These are phyloP conservation scores for Wallacemonas sp. DNA, from an alignment of 208 protist species.

Conservation along the genomic window DNA sequence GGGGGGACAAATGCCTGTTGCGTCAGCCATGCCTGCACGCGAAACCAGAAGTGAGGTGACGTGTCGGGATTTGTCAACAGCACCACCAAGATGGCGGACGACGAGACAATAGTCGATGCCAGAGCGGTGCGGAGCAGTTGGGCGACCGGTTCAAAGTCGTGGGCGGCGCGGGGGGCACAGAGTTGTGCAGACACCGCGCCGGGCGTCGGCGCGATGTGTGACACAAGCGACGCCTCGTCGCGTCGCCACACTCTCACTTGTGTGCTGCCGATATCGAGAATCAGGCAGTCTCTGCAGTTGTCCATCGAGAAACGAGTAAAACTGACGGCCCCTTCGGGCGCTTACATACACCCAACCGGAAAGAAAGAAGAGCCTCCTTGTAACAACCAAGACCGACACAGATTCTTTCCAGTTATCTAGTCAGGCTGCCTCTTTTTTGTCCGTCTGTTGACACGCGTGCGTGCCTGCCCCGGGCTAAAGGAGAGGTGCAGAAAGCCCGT, in stretches of 20 bases:
- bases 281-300: neutral
- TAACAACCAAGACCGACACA: no score
- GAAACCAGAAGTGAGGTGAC: slow-evolving; percentile 11
- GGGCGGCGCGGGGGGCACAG: neutral
- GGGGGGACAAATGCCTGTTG: neutral
- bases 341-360: no score
- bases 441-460: no score
- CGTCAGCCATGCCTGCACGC: slow-evolving; percentile 11
- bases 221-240: neutral
- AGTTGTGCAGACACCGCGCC: neutral
- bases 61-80: slow-evolving; percentile 12
- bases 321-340: no score
- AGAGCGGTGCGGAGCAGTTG: neutral
- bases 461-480: no score
- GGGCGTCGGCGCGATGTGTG: neutral
- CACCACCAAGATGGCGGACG: neutral
- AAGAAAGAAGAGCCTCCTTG: no score
- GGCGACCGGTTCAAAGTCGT: neutral
- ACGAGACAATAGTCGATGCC: neutral
- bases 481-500: no score
- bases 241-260: neutral
- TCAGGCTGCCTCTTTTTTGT: no score
- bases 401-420: no score
- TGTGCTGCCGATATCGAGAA: neutral
- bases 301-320: neutral